Base-by-base conservation (phyloP, 495 filamentous ascomycete genomes). In the Penicillium nucicola region DNA sequence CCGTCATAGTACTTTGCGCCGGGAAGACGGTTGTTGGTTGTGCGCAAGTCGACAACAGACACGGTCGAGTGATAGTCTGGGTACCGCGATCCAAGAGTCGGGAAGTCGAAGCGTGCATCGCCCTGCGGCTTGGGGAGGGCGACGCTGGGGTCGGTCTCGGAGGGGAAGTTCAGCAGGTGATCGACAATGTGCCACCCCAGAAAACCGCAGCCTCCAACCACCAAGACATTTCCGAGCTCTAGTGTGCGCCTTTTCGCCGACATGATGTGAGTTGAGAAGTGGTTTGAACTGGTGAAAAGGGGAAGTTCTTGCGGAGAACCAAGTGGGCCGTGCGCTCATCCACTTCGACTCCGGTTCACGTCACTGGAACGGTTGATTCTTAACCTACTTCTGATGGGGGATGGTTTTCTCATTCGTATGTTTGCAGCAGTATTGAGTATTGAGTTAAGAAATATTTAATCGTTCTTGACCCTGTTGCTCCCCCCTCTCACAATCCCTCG, bases 31-130 rank as follows among this genome's bases (percentile, higher is more conserved):
- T 96, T 96, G 54, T 80, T 71, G 19, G 78, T 77, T 42, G 87
- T 91, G 58, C 77, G 83, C 47, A 97, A 79, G 64, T 99, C 93
- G 58, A 97, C 77, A n/a, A 96, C 90, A 19, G 84, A 85, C 20
- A 97, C 78, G 31, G 77, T 75, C 48, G 81, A 67, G 36, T 77
- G 67, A 57, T 74, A 72, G 19, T 47, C 38, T 1, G 74, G 74
- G 52, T 71, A 77, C 1, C 74, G 67, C 6, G 62, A 69, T 36
- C 57, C 57, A 28, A 77, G 58, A 25, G 57, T 55, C 14, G 72
- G 72, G 47, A 62, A 70, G 7, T 74, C 64, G 55, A 77, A 77
- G 40, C 68, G 66, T 15, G 57, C 48, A 53, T 75, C 67, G 40
- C 62, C 67, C 30, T 65, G 44, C 5, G 68, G 57, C 52, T 72